phyloP scores from a whole-genome alignment of 164 flowering plant genomes.

The Piper betle region DNA sequence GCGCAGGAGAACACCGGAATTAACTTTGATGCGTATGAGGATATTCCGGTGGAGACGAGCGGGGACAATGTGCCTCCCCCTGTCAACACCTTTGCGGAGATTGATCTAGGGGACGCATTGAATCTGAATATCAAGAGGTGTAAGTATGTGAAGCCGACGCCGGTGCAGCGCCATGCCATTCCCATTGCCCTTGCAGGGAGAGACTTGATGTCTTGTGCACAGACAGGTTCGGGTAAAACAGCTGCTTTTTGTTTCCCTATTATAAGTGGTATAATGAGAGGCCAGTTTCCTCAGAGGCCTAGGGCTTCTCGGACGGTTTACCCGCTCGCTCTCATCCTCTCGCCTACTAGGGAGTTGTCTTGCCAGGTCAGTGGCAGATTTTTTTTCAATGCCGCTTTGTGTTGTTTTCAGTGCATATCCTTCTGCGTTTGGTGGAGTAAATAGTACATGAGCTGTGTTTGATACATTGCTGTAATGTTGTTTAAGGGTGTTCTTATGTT shows the following conservation, averaged over 20 bases:
- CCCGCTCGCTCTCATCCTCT: conserved; percentile 68
- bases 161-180: conserved; percentile 78
- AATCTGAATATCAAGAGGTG: conserved; percentile 53
- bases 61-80: conserved; percentile 66
- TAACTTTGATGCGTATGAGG: conserved; percentile 74
- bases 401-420: too few species aligned
- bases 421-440: too few species aligned
- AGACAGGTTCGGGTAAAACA: conserved; percentile 83
- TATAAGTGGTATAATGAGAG: conserved; percentile 61
- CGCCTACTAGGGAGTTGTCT: conserved; percentile 76
- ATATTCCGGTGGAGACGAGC: conserved; percentile 74
- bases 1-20: conserved; percentile 50
- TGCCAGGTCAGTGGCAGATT: conserved; percentile 32
- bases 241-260: conserved; percentile 84
- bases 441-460: too few species aligned
- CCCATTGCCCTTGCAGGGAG: conserved; percentile 57
- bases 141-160: conserved; percentile 75
- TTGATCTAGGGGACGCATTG: conserved; percentile 57
- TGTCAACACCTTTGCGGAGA: conserved; percentile 61
- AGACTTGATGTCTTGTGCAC: conserved; percentile 81
- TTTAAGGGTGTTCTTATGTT: background rate
- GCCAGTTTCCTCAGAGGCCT: conserved; percentile 34
- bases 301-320: conserved; percentile 44
- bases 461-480: too few species aligned
- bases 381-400: background rate